Conservation (phyloP, 371 early-diverging fungal genomes). For the Mucor racemosus region DNA sequence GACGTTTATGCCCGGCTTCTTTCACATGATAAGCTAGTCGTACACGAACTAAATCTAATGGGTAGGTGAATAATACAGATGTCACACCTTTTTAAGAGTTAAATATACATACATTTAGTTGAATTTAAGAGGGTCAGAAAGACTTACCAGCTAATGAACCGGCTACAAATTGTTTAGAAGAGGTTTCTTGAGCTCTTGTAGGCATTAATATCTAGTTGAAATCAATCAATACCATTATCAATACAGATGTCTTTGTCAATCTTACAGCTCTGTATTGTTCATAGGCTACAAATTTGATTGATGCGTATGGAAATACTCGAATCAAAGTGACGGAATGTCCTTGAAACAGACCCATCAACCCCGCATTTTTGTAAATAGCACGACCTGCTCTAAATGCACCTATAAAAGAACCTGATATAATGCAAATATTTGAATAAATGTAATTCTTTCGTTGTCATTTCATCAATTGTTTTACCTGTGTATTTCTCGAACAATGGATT, state of each 20-base stretch:
- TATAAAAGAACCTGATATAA: constrained; percentile 72
- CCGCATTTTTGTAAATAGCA: constrained; percentile 74
- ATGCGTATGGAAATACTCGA: constrained; percentile 95
- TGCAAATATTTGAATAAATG: background rate
- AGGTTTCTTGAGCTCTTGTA: constrained; percentile 61
- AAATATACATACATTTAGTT: background rate
- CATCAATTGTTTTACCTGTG: constrained; percentile 60
- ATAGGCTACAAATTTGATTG: constrained; percentile 94
- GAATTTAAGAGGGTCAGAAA: background rate
- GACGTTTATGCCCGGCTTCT: constrained; percentile 33
- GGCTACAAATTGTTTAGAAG: constrained; percentile 67
- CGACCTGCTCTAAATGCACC: constrained; percentile 85
- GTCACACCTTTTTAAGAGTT: constrained; percentile 67
- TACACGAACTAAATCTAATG: constrained; percentile 91
- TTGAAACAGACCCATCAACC: constrained; percentile 87
- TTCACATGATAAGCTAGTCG: constrained; percentile 89
- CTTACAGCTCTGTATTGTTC: constrained; percentile 84
- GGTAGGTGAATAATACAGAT: constrained; percentile 92
- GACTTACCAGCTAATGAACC: constrained; percentile 79
- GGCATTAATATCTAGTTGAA: constrained; percentile 70
- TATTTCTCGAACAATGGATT: constrained; percentile 87
- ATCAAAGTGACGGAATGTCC: constrained; percentile 94
- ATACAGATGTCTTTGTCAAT: background rate
- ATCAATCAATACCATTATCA: background rate
- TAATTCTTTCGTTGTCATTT: background rate